A percentile compares a stretch with the other conserved stretches of the same genome.
These are phyloP conservation scores for Leccinellum albellum DNA, from an alignment of 768 basidiomycete species.

Conservation along the genomic window DNA sequence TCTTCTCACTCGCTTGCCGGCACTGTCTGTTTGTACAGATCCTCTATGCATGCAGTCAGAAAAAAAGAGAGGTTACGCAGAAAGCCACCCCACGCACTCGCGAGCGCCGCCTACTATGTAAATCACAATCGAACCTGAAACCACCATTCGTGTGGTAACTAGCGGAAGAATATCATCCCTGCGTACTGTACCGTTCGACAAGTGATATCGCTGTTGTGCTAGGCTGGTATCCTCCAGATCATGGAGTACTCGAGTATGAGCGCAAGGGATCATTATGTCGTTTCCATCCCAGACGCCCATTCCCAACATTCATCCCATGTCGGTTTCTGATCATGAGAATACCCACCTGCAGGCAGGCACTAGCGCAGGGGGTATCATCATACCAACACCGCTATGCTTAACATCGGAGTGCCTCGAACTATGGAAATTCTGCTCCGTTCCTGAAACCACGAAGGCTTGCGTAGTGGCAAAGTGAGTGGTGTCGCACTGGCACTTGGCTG, in stretches of 20 bases:
- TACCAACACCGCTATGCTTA: conserved; percentile 44
- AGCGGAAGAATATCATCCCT: conserved; percentile 78
- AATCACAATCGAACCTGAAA: too few relatives aligned
- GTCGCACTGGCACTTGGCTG: not conserved
- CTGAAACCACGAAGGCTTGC: conserved; percentile 78
- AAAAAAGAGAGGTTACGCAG: too few relatives aligned
- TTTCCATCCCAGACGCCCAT: conserved; percentile 54
- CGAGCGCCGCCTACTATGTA: too few relatives aligned
- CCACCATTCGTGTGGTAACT: too few relatives aligned
- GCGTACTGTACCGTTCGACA: not conserved
- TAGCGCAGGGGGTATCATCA: conserved; percentile 85
- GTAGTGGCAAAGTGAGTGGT: conserved; percentile 79
- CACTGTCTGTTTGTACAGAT: too few relatives aligned
- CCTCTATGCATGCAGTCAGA: too few relatives aligned
- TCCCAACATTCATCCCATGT: conserved; percentile 94
- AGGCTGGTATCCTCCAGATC: conserved; percentile 89
- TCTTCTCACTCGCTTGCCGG: too few relatives aligned
- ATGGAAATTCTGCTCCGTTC: conserved; percentile 38
- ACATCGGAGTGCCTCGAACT: too few relatives aligned
- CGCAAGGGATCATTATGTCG: conserved; percentile 86
- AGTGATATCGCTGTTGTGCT: not conserved
- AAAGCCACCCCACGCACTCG: too few relatives aligned
- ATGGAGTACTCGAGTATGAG: conserved; percentile 44
- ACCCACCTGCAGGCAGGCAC: conserved; percentile 43
- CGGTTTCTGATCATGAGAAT: conserved; percentile 65